Percentiles rank a stretch among this genome's conserved stretches.
Conservation (phyloP, 257 asterid species). For the Phtheirospermum japonicum region DNA sequence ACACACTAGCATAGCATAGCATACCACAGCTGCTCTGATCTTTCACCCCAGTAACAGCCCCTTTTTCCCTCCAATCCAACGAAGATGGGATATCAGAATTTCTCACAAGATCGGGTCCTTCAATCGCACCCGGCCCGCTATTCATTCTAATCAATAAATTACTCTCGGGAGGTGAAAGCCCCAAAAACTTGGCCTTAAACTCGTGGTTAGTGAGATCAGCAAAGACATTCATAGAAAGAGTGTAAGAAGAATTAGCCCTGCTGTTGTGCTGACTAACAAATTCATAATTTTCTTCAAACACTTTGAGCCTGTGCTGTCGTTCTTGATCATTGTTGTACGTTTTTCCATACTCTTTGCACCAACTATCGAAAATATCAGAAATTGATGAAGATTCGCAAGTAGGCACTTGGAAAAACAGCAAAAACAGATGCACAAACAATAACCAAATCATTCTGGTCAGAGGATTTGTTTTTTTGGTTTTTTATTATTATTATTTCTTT, state of each 20-base stretch:
- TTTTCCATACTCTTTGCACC: slow-evolving; percentile 72
- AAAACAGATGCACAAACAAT: slow-evolving; percentile 32
- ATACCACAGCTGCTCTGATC: slow-evolving; percentile 92
- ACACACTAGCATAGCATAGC: too few relatives aligned
- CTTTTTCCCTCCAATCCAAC: slow-evolving; percentile 81
- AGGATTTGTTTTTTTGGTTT: not conserved
- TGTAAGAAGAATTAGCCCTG: slow-evolving; percentile 52
- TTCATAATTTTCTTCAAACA: slow-evolving; percentile 62
- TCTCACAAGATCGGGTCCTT: slow-evolving; percentile 29
- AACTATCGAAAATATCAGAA: slow-evolving; percentile 59
- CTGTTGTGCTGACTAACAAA: slow-evolving; percentile 49
- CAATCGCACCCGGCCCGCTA: slow-evolving; percentile 28
- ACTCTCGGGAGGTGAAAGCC: slow-evolving; percentile 51
- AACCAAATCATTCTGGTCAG: slow-evolving; percentile 42
- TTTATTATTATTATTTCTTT: not conserved
- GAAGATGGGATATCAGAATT: slow-evolving; percentile 52
- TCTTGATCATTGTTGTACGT: slow-evolving; percentile 69
- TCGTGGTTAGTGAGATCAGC: slow-evolving; percentile 89
- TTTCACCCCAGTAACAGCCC: slow-evolving; percentile 81
- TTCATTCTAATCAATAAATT: slow-evolving; percentile 63
- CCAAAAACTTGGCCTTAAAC: slow-evolving; percentile 67
- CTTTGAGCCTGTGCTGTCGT: slow-evolving; percentile 45
- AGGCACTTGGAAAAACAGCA: slow-evolving; percentile 40
- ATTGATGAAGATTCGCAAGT: slow-evolving; percentile 41
- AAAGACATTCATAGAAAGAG: slow-evolving; percentile 67